Evolutionary conservation across 331 rosid genomes (phyloP), one percentile per base, ranked within the genome.

Genomic region (Quercus tomentella): DNA sequence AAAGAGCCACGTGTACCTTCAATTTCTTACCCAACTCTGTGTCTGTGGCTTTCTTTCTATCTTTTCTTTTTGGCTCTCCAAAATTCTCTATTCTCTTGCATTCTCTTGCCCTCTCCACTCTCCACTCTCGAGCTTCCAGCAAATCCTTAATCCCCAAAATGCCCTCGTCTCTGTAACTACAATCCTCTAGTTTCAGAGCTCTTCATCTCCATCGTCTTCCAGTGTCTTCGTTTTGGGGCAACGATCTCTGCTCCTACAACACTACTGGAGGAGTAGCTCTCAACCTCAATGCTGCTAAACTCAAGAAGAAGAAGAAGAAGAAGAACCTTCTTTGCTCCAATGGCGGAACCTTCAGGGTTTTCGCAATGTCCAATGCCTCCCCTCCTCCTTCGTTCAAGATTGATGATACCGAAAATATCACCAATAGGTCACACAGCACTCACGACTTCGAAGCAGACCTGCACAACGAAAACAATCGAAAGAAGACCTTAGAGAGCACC

Each of bases 91-190:
- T 41, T 8, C 51, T 26, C 71, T 35, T 77, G 69, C 77, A 56
- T 58, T 43, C 57, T 66, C 60, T 17, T n/a, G n/a, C n/a, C n/a
- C n/a, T n/a, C n/a, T 5, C 15, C 11, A 9, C 0, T 0, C 20
- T 25, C 54, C 4, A 6, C 60, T 8, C 60, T 23, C 9, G 1
- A 67, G 72, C 72, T 67, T 4, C 7, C 51, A 12, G 25, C 66
- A 18, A 14, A 58, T 63, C 25, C 5, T 21, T 43, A 21, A 74
- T 23, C 25, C 28, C 51, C 66, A 80, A 43, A 43, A 89, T 90
- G 97, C 77, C 57, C 75, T 65, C 54, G 17, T 49, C 87, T 77
- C 89, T 92, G 71, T 92, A 91, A 56, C 77, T 92, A 61, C 93
- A 91, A 56, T 75, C 89, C 57, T 52, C 71, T 60, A 43, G 74